Base-by-base conservation (phyloP, 2,329 filamentous ascomycete genomes). In the Bipolaris victoriae region DNA sequence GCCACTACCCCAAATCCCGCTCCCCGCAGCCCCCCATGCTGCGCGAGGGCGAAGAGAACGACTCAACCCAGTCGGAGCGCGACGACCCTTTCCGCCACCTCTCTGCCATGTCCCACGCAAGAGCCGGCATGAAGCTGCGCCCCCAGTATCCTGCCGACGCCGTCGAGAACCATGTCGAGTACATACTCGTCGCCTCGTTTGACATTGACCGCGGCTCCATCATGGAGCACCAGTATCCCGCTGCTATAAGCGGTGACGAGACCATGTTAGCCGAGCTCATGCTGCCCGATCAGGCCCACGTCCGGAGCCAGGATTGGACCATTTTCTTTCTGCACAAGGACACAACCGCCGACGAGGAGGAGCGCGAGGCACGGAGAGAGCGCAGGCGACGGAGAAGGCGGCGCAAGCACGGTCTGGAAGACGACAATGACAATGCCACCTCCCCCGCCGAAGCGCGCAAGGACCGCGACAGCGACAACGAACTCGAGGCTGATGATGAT, bases 311-410 rank as follows among this genome's bases (percentile, higher is more conserved):
- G 78, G 95, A 99, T 76, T 99, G 95, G 95, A 99, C 95, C 40
- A 97, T 98, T 53, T 99, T 99, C 81, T 99, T 99, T 75, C 77
- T 99, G 55, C 95, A 99, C 80, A 98, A 98, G 76, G 95, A 99
- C 75, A 91, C 89, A 3, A 93, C 87, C 58, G 87, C 89, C 58
- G 90, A 94, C 55, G 93, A 96, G 58, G 89, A 91, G 66, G 82
- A 82, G 59, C 81, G 80, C 52, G 82, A 82, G 37, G 88, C 84
- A 80, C 83, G 69, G 81, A 81, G 67, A 81, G 84, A 82, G 65
- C 79, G 83, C 67, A 81, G 86, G 54, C 82, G 80, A 61, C 81
- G 80, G 58, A 82, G 81, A 63, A 82, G 78, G 49, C 64, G 68
- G 52, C 66, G 63, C 44, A 74, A 74, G 55, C 78, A 79, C 44